Percentiles rank a stretch among this genome's conserved stretches.
phyloP scores from a whole-genome alignment of 768 basidiomycete species.

The Chalciporus sphaerocephalus region DNA sequence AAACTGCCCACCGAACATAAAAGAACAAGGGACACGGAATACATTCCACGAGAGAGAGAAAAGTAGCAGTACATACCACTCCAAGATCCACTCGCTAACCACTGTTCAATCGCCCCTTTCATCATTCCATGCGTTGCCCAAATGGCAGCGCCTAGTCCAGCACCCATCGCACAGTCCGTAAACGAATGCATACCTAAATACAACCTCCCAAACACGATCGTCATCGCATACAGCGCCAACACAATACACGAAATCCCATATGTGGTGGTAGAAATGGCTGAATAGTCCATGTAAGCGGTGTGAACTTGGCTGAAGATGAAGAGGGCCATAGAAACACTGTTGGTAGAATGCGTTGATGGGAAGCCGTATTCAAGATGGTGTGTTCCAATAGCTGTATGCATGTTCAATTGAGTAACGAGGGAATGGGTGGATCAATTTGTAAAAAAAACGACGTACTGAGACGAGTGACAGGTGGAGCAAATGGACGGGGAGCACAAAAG shows the following conservation, averaged over 20 bases:
- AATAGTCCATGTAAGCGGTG: constrained; percentile 38
- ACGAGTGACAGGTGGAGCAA: constrained; percentile 85
- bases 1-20: background rate
- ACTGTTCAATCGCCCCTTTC: constrained; percentile 39
- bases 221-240: constrained; percentile 57
- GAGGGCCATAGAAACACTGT: constrained; percentile 83
- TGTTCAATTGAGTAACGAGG: background rate
- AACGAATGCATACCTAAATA: constrained; percentile 90
- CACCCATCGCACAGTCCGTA: constrained; percentile 64
- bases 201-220: constrained; percentile 74
- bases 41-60: constrained; percentile 14
- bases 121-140: constrained; percentile 47
- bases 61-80: constrained; percentile 27
- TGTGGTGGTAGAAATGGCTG: constrained; percentile 41
- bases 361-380: constrained; percentile 93
- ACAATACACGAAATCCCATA: constrained; percentile 42
- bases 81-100: constrained; percentile 37
- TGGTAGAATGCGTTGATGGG: constrained; percentile 93
- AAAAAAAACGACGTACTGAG: constrained; percentile 57
- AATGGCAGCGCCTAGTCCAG: constrained; percentile 58
- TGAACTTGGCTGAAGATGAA: constrained; percentile 64
- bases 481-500: constrained; percentile 86
- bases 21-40: background rate
- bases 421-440: background rate
- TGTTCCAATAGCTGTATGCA: constrained; percentile 56